Base-by-base conservation (phyloP, 2,329 filamentous ascomycete genomes). In the Dactylellina cionopaga region DNA sequence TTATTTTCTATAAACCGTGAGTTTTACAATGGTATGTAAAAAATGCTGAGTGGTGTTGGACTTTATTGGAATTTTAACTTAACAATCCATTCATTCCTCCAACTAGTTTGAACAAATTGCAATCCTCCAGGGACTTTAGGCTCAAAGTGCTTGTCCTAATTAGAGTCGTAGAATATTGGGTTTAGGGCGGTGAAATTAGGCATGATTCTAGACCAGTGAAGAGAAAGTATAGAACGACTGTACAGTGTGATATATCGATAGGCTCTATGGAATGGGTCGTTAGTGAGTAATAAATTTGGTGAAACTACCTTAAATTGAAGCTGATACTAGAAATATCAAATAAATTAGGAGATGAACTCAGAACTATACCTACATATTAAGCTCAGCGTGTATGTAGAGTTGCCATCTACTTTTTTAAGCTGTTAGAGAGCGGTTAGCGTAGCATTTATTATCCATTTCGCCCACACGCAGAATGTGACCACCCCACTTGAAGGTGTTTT, bases 81-180 rank as follows among this genome's bases (percentile, higher is more conserved):
- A 24, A 54, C 49, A 39, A 54, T 54, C 49, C 49, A 54, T 39
- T 54, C 49, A 39, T 39, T 54, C 49, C 49, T 54, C 11, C 49
- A 35, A 39, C 6, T 27, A 13, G 19, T n/a, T 54, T 54, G 17
- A 39, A 22, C 13, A n/a, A 54, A 39, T 7, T 54, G 17, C 10
- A 54, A 27, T 31, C 22, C 49, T 39, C 31, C 49, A 19, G 49
- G 5, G 7, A 5, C 31, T 13, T 27, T 35, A 41, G 49, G 31
- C 31, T 54, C 49, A 19, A 35, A 22, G 31, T 10, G 49, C 49
- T 24, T 54, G 3, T 27, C 41, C 49, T 35, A 54, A 54, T 27
- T 35, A 39, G 49, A 22, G 33, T 54, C 49, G 19, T 54, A 54
- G 49, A 54, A 54, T 41, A 54, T 0, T 41, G 49, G 49, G 6